phyloP scores from a whole-genome alignment of 2,329 filamentous ascomycete genomes.

The Aquanectria penicillioides region DNA sequence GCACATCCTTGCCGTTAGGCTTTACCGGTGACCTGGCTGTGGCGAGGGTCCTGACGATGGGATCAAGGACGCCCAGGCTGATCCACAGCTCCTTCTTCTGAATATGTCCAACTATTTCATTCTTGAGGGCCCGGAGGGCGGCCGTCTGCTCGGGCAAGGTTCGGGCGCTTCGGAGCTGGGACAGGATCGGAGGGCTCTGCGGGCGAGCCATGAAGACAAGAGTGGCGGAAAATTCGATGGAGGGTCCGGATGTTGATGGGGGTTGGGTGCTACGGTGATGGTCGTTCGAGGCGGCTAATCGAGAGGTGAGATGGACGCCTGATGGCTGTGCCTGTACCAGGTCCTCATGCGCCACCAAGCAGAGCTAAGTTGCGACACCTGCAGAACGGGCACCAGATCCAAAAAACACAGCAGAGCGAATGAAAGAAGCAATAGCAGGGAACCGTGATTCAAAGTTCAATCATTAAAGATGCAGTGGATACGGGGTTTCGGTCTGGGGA shows the following conservation, averaged over 20 bases:
- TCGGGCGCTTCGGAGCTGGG: slow-evolving; percentile 66
- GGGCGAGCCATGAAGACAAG: slow-evolving; percentile 61
- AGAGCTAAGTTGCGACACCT: slow-evolving; percentile 1
- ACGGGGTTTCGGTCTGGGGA: slow-evolving; percentile 27
- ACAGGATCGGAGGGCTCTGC: slow-evolving; percentile 62
- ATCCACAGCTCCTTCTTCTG: slow-evolving; percentile 87
- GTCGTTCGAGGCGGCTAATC: slow-evolving; percentile 26
- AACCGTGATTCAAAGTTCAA: slow-evolving; percentile 24
- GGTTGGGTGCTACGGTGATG: slow-evolving; percentile 15
- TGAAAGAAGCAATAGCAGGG: slow-evolving; percentile 2
- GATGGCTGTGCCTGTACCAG: slow-evolving; percentile 30
- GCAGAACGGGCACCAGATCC: slow-evolving; percentile 14
- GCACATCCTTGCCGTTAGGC: slow-evolving; percentile 52
- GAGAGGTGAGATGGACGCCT: slow-evolving; percentile 22
- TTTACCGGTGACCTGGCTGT: slow-evolving; percentile 46
- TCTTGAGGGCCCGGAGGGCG: slow-evolving; percentile 81
- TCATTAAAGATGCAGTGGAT: slow-evolving; percentile 29
- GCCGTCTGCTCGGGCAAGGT: slow-evolving; percentile 62
- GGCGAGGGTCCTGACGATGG: slow-evolving; percentile 60
- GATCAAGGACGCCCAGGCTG: slow-evolving; percentile 72
- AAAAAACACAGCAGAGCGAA: slow-evolving; percentile 8
- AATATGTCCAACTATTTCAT: slow-evolving; percentile 87
- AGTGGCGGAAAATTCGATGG: slow-evolving; percentile 4
- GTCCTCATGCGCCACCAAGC: slow-evolving; percentile 19
- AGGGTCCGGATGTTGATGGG: slow-evolving; percentile 13